A percentile compares a stretch with the other conserved stretches of the same genome.
These are phyloP conservation scores for Eucalyptus sp. DNA, from an alignment of 345 rosid genomes.

Conservation along the genomic window DNA sequence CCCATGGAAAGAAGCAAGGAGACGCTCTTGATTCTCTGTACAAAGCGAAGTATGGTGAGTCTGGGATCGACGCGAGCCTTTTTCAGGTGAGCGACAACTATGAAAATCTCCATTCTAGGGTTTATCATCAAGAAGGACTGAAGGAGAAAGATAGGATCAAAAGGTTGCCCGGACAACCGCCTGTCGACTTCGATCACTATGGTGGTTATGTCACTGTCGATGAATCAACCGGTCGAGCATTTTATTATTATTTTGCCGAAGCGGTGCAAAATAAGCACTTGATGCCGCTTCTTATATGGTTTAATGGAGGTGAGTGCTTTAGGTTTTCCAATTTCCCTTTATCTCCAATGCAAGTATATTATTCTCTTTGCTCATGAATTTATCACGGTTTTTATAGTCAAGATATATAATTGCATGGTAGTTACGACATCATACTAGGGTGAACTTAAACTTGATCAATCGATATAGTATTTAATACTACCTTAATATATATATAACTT, in stretches of 20 bases:
- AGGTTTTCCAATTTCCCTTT: not conserved
- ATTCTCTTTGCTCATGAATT: not conserved
- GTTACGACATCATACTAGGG: not conserved
- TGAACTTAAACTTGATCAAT: not conserved
- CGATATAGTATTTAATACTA: not conserved
- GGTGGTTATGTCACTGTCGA: constrained; percentile 65
- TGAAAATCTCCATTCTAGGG: not conserved
- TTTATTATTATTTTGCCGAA: constrained; percentile 63
- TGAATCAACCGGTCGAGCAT: constrained; percentile 39
- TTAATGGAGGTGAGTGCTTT: constrained; percentile 56
- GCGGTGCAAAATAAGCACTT: constrained; percentile 22
- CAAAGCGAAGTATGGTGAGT: constrained; percentile 3
- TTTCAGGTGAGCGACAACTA: not conserved
- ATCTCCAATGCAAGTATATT: not conserved
- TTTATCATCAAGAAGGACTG: constrained; percentile 12
- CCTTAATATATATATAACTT: not conserved
- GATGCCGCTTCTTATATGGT: constrained; percentile 77
- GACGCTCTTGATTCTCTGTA: constrained; percentile 9
- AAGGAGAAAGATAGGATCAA: constrained; percentile 12
- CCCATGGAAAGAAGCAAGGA: not conserved
- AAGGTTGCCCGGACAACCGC: constrained; percentile 53
- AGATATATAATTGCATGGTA: not conserved
- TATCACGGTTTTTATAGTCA: not conserved
- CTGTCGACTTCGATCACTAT: constrained; percentile 36
- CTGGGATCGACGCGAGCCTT: not conserved